A percentile compares a stretch with the other conserved stretches of the same genome.
These are phyloP conservation scores for Yarrowia sp. DNA, from an alignment of 805 yeast genomes.

Conservation along the genomic window DNA sequence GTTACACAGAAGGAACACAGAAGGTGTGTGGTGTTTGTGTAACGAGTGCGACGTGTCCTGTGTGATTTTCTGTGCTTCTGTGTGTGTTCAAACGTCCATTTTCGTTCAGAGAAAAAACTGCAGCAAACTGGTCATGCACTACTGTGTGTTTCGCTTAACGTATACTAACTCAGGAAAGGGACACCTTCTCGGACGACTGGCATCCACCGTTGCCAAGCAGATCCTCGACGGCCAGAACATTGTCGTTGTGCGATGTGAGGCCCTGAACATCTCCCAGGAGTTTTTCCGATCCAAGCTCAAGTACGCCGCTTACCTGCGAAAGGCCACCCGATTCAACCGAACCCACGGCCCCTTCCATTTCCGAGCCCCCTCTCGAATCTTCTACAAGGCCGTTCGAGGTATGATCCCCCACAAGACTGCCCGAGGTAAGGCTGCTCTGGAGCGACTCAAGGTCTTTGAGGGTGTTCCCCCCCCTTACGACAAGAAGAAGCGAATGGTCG, in stretches of 20 bases:
- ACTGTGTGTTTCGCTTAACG: too few species aligned
- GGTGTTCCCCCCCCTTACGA: conserved; percentile 99
- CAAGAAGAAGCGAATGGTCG: conserved; percentile 99
- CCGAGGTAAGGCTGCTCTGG: conserved; percentile 99
- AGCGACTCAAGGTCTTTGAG: conserved; percentile 98
- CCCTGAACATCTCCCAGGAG: conserved; percentile 98
- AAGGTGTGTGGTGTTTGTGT: neutral
- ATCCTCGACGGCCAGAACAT: conserved; percentile 96
- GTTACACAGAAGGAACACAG: neutral
- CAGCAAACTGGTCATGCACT: too few species aligned
- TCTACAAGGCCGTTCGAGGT: conserved; percentile 99
- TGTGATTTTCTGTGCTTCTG: neutral
- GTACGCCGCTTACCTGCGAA: conserved; percentile 99
- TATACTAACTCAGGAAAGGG: conserved; percentile 69
- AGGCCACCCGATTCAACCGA: conserved; percentile 98
- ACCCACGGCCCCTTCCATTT: conserved; percentile 99
- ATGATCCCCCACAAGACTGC: conserved; percentile 99
- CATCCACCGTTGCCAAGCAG: conserved; percentile 98
- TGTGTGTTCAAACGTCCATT: too few species aligned
- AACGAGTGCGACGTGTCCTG: too few species aligned
- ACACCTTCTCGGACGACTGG: conserved; percentile 99
- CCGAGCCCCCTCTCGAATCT: conserved; percentile 99
- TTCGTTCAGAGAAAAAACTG: neutral
- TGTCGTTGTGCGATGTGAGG: conserved; percentile 95
- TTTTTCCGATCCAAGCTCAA: conserved; percentile 99